Evolutionary conservation across 1,139 yeast species (phyloP).

Genomic region (Sugiyamaella japonica): DNA sequence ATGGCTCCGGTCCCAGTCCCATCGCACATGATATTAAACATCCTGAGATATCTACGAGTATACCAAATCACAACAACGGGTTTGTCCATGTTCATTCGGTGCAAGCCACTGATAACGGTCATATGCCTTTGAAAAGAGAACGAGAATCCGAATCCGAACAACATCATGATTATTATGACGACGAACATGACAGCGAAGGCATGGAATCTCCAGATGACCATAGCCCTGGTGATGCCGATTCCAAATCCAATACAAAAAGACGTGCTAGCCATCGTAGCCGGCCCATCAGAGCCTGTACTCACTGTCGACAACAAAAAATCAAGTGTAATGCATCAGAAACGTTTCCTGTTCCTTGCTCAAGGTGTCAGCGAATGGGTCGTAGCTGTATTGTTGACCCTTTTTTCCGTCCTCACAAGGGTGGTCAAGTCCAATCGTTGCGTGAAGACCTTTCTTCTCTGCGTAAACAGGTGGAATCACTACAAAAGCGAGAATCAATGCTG

Average conservation of each 20-base stretch:
- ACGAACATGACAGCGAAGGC: slow-evolving; percentile 6
- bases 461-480: slow-evolving; percentile 71
- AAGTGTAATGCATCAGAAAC: slow-evolving; percentile 88
- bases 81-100: background rate
- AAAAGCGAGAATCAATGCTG: slow-evolving; percentile 50
- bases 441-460: slow-evolving; percentile 83
- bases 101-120: background rate
- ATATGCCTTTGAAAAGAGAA: background rate
- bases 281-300: slow-evolving; percentile 91
- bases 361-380: slow-evolving; percentile 78
- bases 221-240: background rate
- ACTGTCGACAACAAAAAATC: slow-evolving; percentile 92
- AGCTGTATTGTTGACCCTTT: slow-evolving; percentile 89
- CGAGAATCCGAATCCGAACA: slow-evolving; percentile 1
- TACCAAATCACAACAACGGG: background rate
- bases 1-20: too few relatives aligned
- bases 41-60: too few relatives aligned
- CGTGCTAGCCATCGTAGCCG: slow-evolving; percentile 39
- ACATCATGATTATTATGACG: slow-evolving; percentile 2
- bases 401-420: slow-evolving; percentile 87
- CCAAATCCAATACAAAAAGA: background rate
- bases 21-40: too few relatives aligned
- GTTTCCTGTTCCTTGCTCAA: slow-evolving; percentile 76
- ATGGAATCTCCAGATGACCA: slow-evolving; percentile 8
- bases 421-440: slow-evolving; percentile 79